Evolutionary conservation across 192 early-diverging fungal species (phyloP).

Genomic region (Coemansia sp.): DNA sequence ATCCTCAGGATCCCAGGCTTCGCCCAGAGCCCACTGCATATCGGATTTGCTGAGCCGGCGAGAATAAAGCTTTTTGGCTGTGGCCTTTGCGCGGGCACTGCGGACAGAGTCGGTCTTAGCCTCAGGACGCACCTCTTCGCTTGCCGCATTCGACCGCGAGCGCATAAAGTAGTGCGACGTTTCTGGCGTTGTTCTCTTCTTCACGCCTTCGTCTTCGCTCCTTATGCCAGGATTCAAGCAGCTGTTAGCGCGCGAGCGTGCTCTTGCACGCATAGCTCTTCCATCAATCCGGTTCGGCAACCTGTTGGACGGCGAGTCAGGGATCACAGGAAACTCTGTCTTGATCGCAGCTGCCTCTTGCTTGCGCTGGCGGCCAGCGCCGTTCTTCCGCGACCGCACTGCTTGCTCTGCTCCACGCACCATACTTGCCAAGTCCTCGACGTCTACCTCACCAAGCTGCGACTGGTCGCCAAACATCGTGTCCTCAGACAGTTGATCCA

Average conservation of each 20-base stretch:
- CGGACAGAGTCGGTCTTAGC: constrained; percentile 45
- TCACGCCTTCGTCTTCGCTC: constrained; percentile 4
- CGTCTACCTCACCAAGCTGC: constrained; percentile 41
- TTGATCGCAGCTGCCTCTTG: constrained; percentile 8
- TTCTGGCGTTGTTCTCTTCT: neutral
- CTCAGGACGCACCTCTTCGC: constrained; percentile 49
- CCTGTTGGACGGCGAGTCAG: constrained; percentile 28
- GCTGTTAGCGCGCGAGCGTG: constrained; percentile 19
- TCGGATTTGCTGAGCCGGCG: constrained; percentile 45
- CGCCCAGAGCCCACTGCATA: constrained; percentile 54
- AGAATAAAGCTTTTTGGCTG: constrained; percentile 40
- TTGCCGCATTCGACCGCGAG: constrained; percentile 47
- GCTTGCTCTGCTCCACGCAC: constrained; percentile 49
- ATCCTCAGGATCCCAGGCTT: constrained; percentile 51
- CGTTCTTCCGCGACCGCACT: constrained; percentile 44
- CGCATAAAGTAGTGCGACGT: constrained; percentile 47
- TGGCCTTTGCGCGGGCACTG: constrained; percentile 39
- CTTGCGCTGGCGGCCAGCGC: constrained; percentile 28
- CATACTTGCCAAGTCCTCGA: constrained; percentile 51
- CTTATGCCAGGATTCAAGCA: constrained; percentile 4
- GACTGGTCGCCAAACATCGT: constrained; percentile 27
- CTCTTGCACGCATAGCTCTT: constrained; percentile 1
- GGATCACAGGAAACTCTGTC: constrained; percentile 36
- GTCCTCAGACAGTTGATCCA: constrained; percentile 18
- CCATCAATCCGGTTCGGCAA: neutral